Evolutionary conservation across 1,284 basidiomycete species (phyloP).

Genomic region (Cryptococcus amylolentus): DNA sequence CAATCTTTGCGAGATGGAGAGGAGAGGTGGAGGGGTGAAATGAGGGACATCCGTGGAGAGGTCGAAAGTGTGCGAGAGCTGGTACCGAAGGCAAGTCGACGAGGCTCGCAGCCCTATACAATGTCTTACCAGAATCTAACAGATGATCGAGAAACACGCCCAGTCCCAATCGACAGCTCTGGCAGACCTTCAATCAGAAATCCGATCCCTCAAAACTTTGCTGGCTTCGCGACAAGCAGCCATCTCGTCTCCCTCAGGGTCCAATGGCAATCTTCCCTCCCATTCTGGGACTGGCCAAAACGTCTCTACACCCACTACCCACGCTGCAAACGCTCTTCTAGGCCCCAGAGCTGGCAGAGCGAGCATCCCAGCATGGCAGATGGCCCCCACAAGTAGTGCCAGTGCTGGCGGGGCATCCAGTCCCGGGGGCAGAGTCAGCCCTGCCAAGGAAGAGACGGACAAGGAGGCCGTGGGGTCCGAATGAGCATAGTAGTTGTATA

Average conservation of each 20-base stretch:
- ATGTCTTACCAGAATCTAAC: neutral
- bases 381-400: constrained; percentile 48
- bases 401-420: constrained; percentile 8
- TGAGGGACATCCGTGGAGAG: constrained; percentile 87
- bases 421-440: neutral
- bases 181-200: constrained; percentile 75
- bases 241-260: constrained; percentile 50
- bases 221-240: constrained; percentile 69
- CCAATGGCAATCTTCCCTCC: neutral
- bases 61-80: constrained; percentile 85
- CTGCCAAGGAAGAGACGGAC: neutral
- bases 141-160: constrained; percentile 95
- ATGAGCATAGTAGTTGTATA: neutral
- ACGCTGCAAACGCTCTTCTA: constrained; percentile 43
- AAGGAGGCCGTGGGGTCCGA: constrained; percentile 3
- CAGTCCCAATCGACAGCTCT: constrained; percentile 66
- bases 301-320: constrained; percentile 16
- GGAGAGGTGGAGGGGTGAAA: constrained; percentile 75
- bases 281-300: no score
- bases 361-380: constrained; percentile 84
- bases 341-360: constrained; percentile 24
- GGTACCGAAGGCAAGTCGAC: constrained; percentile 70
- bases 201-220: constrained; percentile 90
- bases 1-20: constrained; percentile 74
- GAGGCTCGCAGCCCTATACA: neutral